These are phyloP conservation scores for grape (Vitis vinifera) DNA, from an alignment of 164 flowering plant species.

Conservation along the genomic window ASM3070453v1 NC_081811.1:1877501-1878000, in stretches of 20 bases:
- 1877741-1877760: neutral
- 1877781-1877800: neutral
- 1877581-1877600: neutral
- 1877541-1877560: no score
- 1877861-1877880: no score
- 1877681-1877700: constrained; percentile 48
- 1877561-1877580: neutral
- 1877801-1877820: neutral
- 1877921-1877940: no score
- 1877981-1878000: no score
- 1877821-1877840: neutral
- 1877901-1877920: no score
- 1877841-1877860: no score
- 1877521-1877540: neutral
- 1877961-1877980: no score
- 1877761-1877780: neutral
- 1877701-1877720: constrained; percentile 61
- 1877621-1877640: constrained; percentile 84
- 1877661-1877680: constrained; percentile 50
- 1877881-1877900: no score
- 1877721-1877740: neutral
- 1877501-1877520: neutral
- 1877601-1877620: constrained; percentile 82
- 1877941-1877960: no score
- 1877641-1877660: constrained; percentile 79